Base-by-base conservation (phyloP, 2,329 filamentous ascomycete species). In the Eutypa lata region DNA sequence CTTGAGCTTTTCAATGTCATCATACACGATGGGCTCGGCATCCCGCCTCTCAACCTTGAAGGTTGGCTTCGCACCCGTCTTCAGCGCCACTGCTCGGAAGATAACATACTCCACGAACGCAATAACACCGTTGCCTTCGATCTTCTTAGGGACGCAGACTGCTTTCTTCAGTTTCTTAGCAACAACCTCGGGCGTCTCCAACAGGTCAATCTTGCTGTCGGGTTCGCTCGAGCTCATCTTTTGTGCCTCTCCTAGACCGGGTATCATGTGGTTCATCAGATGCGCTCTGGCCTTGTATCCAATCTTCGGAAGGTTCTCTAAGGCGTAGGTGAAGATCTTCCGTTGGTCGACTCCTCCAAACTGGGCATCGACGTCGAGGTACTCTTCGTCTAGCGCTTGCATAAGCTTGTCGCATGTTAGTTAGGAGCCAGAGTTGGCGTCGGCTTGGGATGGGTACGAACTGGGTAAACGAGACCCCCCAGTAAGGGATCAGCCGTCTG, bases 121-220 rank as follows among this genome's bases (percentile, higher is more conserved):
- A 49, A 97, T 75, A 13, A 97, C 77, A 19, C 93, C 94, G 67
- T 97, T 97, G 28, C 87, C 89, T 63, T 96, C 90, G 4, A 90
- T 79, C 24, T 88, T 79, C 65, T 85, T 84, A 31, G 91, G 91
- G 16, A 84, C 82, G 21, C 89, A 89, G 57, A 88, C 83, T 0
- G 93, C 91, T 72, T 97, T 97, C 67, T 86, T 86, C 50, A 96
- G 78, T 78, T 96, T 96, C 77, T 88, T 91, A 61, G 80, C 76
- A 14, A 97, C 88, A 2, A 76, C 73, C 0, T 95, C 90, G 0
- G 88, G 76, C 0, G 81, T 61, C 66, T 97, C 94, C 18, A 97
- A 82, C n/a, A 97, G 79, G 67, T 97, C 94, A 60, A 97, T 95
- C 75, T 97, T 97, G 66, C 85, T 90, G 71, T 92, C 87, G 62